These are phyloP conservation scores for Candida ipomoeae DNA, from an alignment of 805 yeast species.

Conservation along the genomic window DNA sequence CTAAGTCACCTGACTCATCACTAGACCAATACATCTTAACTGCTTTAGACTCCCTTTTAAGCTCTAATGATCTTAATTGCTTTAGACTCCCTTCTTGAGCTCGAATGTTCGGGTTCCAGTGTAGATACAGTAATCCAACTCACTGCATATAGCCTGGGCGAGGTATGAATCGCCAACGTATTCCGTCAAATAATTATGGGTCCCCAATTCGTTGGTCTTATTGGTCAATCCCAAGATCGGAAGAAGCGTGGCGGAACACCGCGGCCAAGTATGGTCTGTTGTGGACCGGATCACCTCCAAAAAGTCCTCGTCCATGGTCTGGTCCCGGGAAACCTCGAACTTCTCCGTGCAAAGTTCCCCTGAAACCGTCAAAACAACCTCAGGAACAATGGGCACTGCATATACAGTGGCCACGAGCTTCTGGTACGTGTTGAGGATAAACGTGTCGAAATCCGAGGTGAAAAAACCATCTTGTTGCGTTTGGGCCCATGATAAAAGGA, in stretches of 20 bases:
- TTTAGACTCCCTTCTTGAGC: slow-evolving; percentile 11
- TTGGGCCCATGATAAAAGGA: slow-evolving; percentile 15
- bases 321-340: slow-evolving; percentile 20
- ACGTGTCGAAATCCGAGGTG: slow-evolving; percentile 20
- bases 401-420: slow-evolving; percentile 6
- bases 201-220: slow-evolving; percentile 29
- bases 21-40: too few species aligned
- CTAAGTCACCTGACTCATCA: too few species aligned
- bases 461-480: background rate
- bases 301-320: slow-evolving; percentile 13
- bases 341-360: slow-evolving; percentile 33
- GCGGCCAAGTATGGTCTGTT: slow-evolving; percentile 34
- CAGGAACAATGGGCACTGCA: slow-evolving; percentile 10
- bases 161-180: slow-evolving; percentile 8
- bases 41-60: too few species aligned
- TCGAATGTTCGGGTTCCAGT: slow-evolving; percentile 35
- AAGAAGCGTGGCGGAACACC: slow-evolving; percentile 33
- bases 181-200: slow-evolving; percentile 25
- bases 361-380: slow-evolving; percentile 21
- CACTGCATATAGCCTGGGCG: slow-evolving; percentile 15
- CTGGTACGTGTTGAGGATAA: slow-evolving; percentile 18
- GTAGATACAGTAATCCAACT: slow-evolving; percentile 31
- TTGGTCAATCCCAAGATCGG: slow-evolving; percentile 34
- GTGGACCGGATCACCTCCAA: slow-evolving; percentile 21
- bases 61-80: too few species aligned